Base-by-base conservation (phyloP, 768 basidiomycete species). In the Xanthoconium purpureum region DNA sequence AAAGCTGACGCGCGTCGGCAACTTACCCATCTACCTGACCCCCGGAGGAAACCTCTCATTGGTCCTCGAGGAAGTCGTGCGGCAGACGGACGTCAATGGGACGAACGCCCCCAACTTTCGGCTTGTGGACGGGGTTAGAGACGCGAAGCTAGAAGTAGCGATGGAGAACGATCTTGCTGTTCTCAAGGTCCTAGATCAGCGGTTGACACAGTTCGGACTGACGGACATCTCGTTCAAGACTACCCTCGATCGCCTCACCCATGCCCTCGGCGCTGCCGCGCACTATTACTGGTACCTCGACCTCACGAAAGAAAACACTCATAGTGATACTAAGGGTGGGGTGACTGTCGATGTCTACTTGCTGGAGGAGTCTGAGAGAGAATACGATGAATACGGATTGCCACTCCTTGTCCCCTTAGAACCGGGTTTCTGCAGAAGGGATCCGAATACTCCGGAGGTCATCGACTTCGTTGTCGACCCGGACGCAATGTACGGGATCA, bases 401-500 rank as follows among this genome's bases (percentile, higher is more conserved):
- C 32, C 38, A 12, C 29, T 58, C 44, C 42, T 40, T 15, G 2
- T 50, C 20, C 55, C 59, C 3, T 38, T 39, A 11, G 52, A 46
- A 28, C 50, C 59, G 5, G 48, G 59, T 6, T 35, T 58, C 13
- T 42, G 47, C 61, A 37, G 5, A 28, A 58, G 37, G 17, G 40
- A 56, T 44, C 42, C 28, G 9, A 32, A 36, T 5, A 10, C 5
- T 24, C 28, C 32, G 5, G 15, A 55, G 18, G 17, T 64, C 30
- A 57, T 66, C 8, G 59, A 66, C 20, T 59, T 66, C 37, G 46
- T 52, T 17, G 55, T 64, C 12, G 64, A 74, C n/a, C 64, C 1
- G 67, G 52, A 4, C 35, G 58, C 6, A 24, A 20, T 14, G 18
- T 68, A 76, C 18, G 77, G 76, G 14, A 65, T 78, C 55, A 70